These are phyloP conservation scores for Akanthomyces muscarius DNA, from an alignment of 2,329 filamentous ascomycete genomes.

Conservation along the genomic window DNA sequence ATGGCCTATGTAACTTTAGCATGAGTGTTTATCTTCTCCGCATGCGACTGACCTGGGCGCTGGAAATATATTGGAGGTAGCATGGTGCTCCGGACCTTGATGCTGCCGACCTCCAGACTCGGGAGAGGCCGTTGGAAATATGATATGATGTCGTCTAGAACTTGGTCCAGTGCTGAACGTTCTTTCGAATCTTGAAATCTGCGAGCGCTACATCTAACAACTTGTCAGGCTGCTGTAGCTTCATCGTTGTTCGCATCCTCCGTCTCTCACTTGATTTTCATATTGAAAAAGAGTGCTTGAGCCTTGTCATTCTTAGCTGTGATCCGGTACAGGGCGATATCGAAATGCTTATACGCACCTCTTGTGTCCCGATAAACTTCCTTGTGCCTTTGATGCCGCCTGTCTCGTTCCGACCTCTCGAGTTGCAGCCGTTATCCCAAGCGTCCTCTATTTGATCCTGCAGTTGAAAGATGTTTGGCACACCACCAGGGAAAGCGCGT, in stretches of 20 bases:
- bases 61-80: conserved; percentile 88
- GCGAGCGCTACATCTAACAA: background rate
- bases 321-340: background rate
- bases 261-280: conserved; percentile 4
- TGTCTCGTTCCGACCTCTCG: conserved; percentile 70
- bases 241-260: background rate
- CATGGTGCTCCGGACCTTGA: conserved; percentile 59
- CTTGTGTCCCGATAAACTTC: conserved; percentile 92
- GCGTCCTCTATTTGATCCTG: conserved; percentile 84
- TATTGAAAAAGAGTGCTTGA: background rate
- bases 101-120: conserved; percentile 38
- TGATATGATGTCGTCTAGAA: conserved; percentile 64
- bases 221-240: background rate
- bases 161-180: conserved; percentile 39
- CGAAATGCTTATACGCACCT: conserved; percentile 48
- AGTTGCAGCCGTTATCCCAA: conserved; percentile 82
- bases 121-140: conserved; percentile 56
- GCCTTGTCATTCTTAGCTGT: background rate
- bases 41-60: conserved; percentile 56
- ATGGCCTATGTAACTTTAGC: conserved; percentile 54
- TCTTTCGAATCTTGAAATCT: conserved; percentile 5
- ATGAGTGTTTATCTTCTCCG: background rate
- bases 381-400: conserved; percentile 83
- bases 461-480: conserved; percentile 76
- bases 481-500: conserved; percentile 53